A percentile compares a stretch with the other conserved stretches of the same genome.
Evolutionary conservation across 2,329 filamentous ascomycete species (phyloP).

Genomic region (Arachnopeziza araneosa): DNA sequence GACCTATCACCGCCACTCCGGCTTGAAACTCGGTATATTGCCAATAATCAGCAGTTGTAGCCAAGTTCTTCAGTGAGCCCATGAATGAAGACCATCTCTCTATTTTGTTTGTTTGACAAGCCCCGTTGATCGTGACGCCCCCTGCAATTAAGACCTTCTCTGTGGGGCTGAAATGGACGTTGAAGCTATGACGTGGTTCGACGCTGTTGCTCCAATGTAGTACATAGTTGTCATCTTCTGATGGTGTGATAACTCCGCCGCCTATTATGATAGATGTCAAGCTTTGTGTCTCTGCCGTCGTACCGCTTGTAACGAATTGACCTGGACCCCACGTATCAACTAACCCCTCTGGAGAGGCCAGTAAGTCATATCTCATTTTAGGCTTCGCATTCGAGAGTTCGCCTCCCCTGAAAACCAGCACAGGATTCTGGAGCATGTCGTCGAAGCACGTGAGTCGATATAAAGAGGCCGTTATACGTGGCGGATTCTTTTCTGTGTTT

Average conservation of each 20-base stretch:
- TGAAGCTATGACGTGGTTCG: not conserved
- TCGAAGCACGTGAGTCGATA: conserved; percentile 9
- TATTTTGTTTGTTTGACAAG: not conserved
- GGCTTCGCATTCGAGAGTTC: not conserved
- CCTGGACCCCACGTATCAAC: conserved; percentile 15
- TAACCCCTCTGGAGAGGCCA: conserved; percentile 10
- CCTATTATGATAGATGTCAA: not conserved
- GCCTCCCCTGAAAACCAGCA: conserved; percentile 7
- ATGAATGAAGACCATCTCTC: not conserved
- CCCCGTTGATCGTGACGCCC: not conserved
- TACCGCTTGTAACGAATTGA: conserved; percentile 7
- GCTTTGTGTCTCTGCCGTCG: not conserved
- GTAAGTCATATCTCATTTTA: conserved; percentile 1
- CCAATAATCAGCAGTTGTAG: conserved; percentile 2
- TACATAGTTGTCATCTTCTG: not conserved
- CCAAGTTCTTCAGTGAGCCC: not conserved
- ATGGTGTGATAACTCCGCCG: not conserved
- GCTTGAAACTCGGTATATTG: conserved; percentile 3
- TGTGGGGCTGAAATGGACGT: not conserved
- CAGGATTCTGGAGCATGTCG: conserved; percentile 5
- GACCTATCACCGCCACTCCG: not conserved
- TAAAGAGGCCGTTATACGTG: not conserved
- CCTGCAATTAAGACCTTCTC: conserved; percentile 3
- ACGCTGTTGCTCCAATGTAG: not conserved
- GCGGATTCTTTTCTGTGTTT: not conserved